Evolutionary conservation across 2,329 filamentous ascomycete genomes (phyloP), one percentile per base, ranked within the genome.

Genomic region (Colletotrichum tamarilloi): DNA sequence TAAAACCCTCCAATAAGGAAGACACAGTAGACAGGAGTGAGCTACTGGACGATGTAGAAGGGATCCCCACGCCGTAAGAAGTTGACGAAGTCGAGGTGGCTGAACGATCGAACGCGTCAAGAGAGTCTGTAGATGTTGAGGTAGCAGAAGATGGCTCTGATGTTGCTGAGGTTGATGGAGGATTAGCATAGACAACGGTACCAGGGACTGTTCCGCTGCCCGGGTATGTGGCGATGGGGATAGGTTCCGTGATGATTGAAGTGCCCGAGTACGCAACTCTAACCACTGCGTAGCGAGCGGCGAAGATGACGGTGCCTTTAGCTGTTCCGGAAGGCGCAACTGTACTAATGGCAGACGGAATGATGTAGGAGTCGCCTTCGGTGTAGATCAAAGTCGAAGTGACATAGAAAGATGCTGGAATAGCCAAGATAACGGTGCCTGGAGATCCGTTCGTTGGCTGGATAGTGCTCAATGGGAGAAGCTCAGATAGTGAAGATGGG

Each of bases 141-240:
- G 42, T 5, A 22, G 42, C n/a, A 22, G 42, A 9, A n/a, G 42
- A 49, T 49, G 19, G 5, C 42, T 9, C 42, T n/a, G 42, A 49
- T 22, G 42, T 49, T 49, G 42, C 42, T 22, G 19, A 22, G 19
- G 16, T 24, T 19, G 32, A 19, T 5, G 60, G 46, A 35, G 60
- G 60, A 16, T 63, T 26, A 11, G 60, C 60, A 26, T 53, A 63
- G 4, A 75, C 24, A 11, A 76, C 57, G 1, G 75, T 75, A 8
- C 74, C 73, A 1, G 66, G 62, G 0, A 16, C 56, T 5, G 72
- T 67, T 2, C 65, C 64, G 30, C 60, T 67, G 52, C 68, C 71
- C 2, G 63, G 58, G 12, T 72, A 63, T n/a, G 74, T 75, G 2
- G 69, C 19, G 24, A 72, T 26, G 2, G 66, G 58, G 2, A 67